Evolutionary conservation across 2,329 filamentous ascomycete species (phyloP).

Genomic region (Fusarium sp.): DNA sequence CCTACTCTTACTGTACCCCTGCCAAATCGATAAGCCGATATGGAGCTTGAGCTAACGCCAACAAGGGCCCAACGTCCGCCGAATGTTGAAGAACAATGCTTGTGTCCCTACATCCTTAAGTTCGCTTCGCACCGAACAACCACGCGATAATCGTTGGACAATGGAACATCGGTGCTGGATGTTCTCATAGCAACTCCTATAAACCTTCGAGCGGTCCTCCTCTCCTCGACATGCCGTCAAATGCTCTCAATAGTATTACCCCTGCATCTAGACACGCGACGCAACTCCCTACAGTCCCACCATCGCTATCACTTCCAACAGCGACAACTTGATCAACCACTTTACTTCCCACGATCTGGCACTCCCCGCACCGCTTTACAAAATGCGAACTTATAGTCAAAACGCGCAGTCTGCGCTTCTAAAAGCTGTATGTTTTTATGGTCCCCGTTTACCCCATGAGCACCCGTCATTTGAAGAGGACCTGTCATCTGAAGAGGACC

Average conservation of each 20-base stretch:
- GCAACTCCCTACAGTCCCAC: conserved; percentile 42
- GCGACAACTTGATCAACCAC: conserved; percentile 25
- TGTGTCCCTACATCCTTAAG: conserved; percentile 17
- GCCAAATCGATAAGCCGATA: conserved; percentile 46
- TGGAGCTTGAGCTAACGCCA: conserved; percentile 17
- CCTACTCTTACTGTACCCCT: conserved; percentile 22
- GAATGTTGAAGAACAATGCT: conserved; percentile 40
- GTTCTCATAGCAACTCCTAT: conserved; percentile 29
- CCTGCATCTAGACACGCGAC: conserved; percentile 45
- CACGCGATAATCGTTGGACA: conserved; percentile 13
- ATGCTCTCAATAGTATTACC: conserved; percentile 21
- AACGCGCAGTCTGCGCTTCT: conserved; percentile 67
- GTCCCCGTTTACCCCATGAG: background rate
- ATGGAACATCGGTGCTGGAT: conserved; percentile 33
- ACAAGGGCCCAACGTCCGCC: conserved; percentile 23
- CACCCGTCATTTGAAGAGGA: too few species aligned
- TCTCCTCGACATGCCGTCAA: conserved; percentile 41
- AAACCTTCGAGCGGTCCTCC: conserved; percentile 16
- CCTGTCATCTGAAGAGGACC: too few species aligned
- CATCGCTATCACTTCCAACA: conserved; percentile 21
- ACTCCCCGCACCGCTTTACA: conserved; percentile 16
- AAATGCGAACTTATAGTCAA: conserved; percentile 56
- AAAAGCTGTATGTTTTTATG: conserved; percentile 62
- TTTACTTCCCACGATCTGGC: conserved; percentile 15
- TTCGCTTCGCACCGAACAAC: conserved; percentile 37